phyloP scores from a whole-genome alignment of 192 early-diverging fungal species.

The Backusella mclennaniae region DNA sequence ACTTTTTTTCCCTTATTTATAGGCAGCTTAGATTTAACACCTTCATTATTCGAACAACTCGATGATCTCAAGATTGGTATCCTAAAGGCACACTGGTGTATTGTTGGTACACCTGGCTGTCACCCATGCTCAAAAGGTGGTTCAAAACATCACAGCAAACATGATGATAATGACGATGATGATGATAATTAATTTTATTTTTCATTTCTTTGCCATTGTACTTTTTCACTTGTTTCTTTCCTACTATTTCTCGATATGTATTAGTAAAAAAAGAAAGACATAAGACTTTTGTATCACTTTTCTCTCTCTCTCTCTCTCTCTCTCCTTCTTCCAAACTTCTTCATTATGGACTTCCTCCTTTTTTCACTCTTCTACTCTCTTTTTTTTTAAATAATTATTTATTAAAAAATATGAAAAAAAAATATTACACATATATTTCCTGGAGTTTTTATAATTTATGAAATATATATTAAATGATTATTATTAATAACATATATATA shows the following conservation, averaged over 20 bases:
- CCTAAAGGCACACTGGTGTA: slow-evolving; percentile 17
- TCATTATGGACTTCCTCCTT: not conserved
- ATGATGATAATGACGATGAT: not conserved
- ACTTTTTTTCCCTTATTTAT: not conserved
- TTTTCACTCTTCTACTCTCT: not conserved
- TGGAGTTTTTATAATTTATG: not conserved
- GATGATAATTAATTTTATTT: not conserved
- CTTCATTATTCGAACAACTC: slow-evolving; percentile 5
- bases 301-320: not conserved
- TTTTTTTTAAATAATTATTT: not conserved
- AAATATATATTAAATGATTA: not conserved
- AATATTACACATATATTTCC: not conserved
- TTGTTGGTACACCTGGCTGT: slow-evolving; percentile 9
- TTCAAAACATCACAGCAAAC: not conserved
- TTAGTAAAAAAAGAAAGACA: slow-evolving; percentile 7
- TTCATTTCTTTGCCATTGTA: not conserved
- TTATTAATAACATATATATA: not conserved
- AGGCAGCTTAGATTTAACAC: slow-evolving; percentile 20
- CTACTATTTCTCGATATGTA: not conserved
- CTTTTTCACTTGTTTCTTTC: not conserved
- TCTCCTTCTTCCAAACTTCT: not conserved
- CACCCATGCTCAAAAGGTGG: not conserved
- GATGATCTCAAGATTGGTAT: not conserved
- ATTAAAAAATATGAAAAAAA: not conserved
- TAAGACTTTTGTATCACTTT: slow-evolving; percentile 8